phyloP scores from a whole-genome alignment of 2,329 filamentous ascomycete species.

The Aspergillus tamarii region DNA sequence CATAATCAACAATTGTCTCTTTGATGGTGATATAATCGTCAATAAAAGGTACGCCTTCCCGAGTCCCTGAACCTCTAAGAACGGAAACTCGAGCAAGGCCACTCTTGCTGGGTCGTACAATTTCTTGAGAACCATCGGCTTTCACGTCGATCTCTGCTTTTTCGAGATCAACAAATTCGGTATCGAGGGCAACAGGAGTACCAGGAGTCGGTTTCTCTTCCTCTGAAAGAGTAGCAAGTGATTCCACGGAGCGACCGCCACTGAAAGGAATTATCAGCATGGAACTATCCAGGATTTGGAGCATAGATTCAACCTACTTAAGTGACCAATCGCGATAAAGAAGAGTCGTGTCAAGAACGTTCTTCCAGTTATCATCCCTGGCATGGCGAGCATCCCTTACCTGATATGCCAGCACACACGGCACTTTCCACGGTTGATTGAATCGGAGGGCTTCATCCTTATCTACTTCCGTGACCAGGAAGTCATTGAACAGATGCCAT shows the following conservation, averaged over 20 bases:
- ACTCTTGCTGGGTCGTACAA: constrained; percentile 86
- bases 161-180: constrained; percentile 91
- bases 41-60: constrained; percentile 86
- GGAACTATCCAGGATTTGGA: neutral
- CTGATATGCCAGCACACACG: constrained; percentile 86
- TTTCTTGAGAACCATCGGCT: constrained; percentile 88
- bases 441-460: constrained; percentile 86
- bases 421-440: constrained; percentile 88
- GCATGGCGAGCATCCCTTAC: constrained; percentile 77
- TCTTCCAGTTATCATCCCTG: constrained; percentile 85
- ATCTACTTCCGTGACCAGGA: constrained; percentile 79
- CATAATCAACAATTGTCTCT: constrained; percentile 90
- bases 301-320: constrained; percentile 39
- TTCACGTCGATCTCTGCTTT: constrained; percentile 96
- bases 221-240: constrained; percentile 40
- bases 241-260: constrained; percentile 42
- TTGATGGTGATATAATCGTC: constrained; percentile 95
- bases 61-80: constrained; percentile 73
- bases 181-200: constrained; percentile 85
- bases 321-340: constrained; percentile 74
- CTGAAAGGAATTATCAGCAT: constrained; percentile 23
- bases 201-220: constrained; percentile 71
- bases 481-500: constrained; percentile 98
- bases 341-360: constrained; percentile 78
- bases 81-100: constrained; percentile 93